phyloP scores from a whole-genome alignment of 306 rosid species.

The Citrullus mucosospermus region DNA sequence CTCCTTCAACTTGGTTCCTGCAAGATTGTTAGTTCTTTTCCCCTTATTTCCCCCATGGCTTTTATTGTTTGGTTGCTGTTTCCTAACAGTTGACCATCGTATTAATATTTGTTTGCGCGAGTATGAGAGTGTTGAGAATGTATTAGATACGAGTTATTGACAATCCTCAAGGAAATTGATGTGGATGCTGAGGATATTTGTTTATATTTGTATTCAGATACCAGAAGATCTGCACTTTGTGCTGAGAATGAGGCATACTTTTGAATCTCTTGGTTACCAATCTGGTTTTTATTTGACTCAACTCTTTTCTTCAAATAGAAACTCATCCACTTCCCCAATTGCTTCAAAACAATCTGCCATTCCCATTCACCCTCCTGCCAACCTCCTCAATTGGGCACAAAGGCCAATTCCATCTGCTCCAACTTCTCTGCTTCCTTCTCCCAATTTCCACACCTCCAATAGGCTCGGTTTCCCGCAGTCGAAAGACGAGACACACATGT shows the following conservation, averaged over 20 bases:
- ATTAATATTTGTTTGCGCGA: not conserved
- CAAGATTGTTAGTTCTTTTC: constrained; percentile 64
- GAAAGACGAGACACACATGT: constrained; percentile 69
- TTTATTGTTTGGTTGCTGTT: not conserved
- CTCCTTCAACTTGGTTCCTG: constrained; percentile 98
- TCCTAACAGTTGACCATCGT: not conserved
- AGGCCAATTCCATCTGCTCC: constrained; percentile 56
- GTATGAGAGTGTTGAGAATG: not conserved
- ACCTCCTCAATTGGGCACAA: constrained; percentile 75
- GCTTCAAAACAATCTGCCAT: constrained; percentile 62
- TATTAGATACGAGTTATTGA: not conserved
- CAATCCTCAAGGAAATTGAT: not conserved
- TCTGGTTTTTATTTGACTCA: constrained; percentile 91
- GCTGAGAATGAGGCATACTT: constrained; percentile 98
- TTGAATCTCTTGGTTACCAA: constrained; percentile 91
- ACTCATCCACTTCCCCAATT: constrained; percentile 40
- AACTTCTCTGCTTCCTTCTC: constrained; percentile 54
- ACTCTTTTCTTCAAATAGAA: constrained; percentile 83
- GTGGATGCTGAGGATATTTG: not conserved
- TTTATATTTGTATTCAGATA: constrained; percentile 34
- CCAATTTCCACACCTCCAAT: constrained; percentile 45
- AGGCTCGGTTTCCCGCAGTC: constrained; percentile 54
- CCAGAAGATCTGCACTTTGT: constrained; percentile 96
- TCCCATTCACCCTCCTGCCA: constrained; percentile 68
- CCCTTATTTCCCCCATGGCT: not conserved